Evolutionary conservation across 208 protist genomes (phyloP), one percentile per base, ranked within the genome.

Genomic region (Wallacemonas rigidus): DNA sequence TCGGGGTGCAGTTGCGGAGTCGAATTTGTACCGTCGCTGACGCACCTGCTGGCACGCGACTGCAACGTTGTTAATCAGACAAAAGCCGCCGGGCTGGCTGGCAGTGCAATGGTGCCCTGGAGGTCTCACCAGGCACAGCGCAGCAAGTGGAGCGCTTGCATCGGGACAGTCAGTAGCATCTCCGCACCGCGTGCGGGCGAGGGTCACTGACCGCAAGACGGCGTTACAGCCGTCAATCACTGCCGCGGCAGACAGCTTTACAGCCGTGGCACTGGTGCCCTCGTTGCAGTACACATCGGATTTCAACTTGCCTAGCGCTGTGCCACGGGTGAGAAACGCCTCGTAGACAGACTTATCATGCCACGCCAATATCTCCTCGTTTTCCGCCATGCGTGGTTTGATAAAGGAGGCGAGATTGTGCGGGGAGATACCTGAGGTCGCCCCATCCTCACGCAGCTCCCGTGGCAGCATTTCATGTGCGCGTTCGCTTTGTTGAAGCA

Each of bases 61-160:
- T 2, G 90, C 92, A 7, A 96, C 90, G 64, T 97, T 98, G 80
- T 97, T 97, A 11, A 96, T 76, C 26, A 96, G 70, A 60, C 94
- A 98, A 71, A 97, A 97, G 3, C 94, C 94, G 51, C 86, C 78
- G 9, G 91, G 92, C 36, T 69, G 67, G 60, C 81, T 76, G 44
- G 55, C 50, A 14, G 77, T 83, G 62, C 88, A 93, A 77, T 98
- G 96, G 72, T 98, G 95, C 15, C 95, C 95, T 3, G 95, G 95
- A 17, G 95, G 95, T 8, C 95, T 85, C 44, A 97, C 85, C 41
- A 97, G 68, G 65, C 91, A 95, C 38, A 97, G 88, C 5, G 81
- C 82, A 39, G 86, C 58, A n/a, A 88, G 62, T n/a, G 85, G 78
- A 2, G 47, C 26, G 54, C 17, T 38, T 5, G 36, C 1, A 26